Evolutionary conservation across 371 early-diverging fungal species (phyloP).

Genomic region (Mortierella sp.): DNA sequence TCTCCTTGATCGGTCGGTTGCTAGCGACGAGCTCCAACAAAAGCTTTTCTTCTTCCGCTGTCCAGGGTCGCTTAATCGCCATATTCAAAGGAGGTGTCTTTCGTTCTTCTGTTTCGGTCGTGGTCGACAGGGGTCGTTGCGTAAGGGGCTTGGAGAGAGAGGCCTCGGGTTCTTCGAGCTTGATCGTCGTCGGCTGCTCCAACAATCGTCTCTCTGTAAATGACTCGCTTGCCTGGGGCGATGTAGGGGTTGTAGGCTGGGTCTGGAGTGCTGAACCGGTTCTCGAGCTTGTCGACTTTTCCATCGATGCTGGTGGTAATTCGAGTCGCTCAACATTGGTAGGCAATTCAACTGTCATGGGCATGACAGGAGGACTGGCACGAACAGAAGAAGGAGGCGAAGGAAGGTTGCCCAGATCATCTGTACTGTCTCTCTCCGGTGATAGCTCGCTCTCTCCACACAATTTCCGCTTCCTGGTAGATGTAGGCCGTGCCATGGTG

Average conservation of each 20-base stretch:
- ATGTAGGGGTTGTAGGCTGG: constrained; percentile 21
- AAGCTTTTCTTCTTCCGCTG: constrained; percentile 36
- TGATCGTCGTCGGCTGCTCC: too few relatives aligned
- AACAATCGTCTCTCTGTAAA: too few relatives aligned
- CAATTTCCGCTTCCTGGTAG: constrained; percentile 25
- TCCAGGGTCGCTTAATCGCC: constrained; percentile 44
- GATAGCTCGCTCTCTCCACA: constrained; percentile 11
- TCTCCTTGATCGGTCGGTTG: constrained; percentile 38
- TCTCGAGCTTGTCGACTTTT: constrained; percentile 1
- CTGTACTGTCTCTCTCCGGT: not conserved
- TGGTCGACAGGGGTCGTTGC: too few relatives aligned
- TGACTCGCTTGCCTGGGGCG: constrained; percentile 10
- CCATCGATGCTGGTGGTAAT: constrained; percentile 6
- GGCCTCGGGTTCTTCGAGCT: too few relatives aligned
- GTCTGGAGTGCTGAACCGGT: not conserved
- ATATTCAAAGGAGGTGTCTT: too few relatives aligned
- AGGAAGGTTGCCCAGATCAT: constrained; percentile 8
- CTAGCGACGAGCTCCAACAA: constrained; percentile 35
- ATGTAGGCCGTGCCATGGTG: constrained; percentile 11
- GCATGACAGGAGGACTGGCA: constrained; percentile 33
- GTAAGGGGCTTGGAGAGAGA: too few relatives aligned
- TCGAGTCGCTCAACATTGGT: constrained; percentile 11
- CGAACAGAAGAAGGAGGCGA: constrained; percentile 40
- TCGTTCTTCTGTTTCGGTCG: too few relatives aligned
- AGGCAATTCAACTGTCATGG: constrained; percentile 13